phyloP scores from a whole-genome alignment of 768 basidiomycete genomes.

The Podaxis sp. region DNA sequence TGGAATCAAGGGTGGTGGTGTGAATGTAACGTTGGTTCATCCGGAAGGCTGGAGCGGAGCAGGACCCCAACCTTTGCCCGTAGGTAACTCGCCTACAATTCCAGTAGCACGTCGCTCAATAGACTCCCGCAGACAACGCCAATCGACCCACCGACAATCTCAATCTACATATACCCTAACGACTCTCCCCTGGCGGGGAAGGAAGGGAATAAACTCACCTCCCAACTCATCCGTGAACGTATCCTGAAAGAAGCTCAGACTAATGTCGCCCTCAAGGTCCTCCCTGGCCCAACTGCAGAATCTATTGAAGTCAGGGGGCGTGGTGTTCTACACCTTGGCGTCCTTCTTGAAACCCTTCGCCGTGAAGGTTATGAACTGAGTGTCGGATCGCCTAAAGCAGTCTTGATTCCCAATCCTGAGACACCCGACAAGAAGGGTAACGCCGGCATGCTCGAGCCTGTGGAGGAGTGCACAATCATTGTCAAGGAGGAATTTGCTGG shows the following conservation, averaged over 20 bases:
- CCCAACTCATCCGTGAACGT: slow-evolving; percentile 45
- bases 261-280: slow-evolving; percentile 48
- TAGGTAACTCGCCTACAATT: slow-evolving; percentile 18
- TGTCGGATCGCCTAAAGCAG: slow-evolving; percentile 48
- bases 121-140: slow-evolving; percentile 34
- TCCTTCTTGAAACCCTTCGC: slow-evolving; percentile 47
- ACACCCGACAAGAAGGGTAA: slow-evolving; percentile 20
- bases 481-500: slow-evolving; percentile 48
- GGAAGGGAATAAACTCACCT: slow-evolving; percentile 48
- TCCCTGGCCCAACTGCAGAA: slow-evolving; percentile 49
- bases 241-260: slow-evolving; percentile 50
- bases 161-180: slow-evolving; percentile 45
- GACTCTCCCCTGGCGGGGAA: slow-evolving; percentile 45
- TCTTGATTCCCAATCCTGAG: slow-evolving; percentile 43
- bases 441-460: slow-evolving; percentile 41
- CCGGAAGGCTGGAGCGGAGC: slow-evolving; percentile 42
- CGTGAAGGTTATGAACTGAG: slow-evolving; percentile 48
- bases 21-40: slow-evolving; percentile 44
- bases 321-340: slow-evolving; percentile 50
- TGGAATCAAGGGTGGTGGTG: slow-evolving; percentile 45
- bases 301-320: slow-evolving; percentile 48
- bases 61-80: slow-evolving; percentile 38
- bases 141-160: slow-evolving; percentile 51
- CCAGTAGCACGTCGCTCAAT: slow-evolving; percentile 9
- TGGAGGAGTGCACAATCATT: slow-evolving; percentile 44